Conservation (phyloP, 441 rosid genomes). For the Erodium trifolium region DNA sequence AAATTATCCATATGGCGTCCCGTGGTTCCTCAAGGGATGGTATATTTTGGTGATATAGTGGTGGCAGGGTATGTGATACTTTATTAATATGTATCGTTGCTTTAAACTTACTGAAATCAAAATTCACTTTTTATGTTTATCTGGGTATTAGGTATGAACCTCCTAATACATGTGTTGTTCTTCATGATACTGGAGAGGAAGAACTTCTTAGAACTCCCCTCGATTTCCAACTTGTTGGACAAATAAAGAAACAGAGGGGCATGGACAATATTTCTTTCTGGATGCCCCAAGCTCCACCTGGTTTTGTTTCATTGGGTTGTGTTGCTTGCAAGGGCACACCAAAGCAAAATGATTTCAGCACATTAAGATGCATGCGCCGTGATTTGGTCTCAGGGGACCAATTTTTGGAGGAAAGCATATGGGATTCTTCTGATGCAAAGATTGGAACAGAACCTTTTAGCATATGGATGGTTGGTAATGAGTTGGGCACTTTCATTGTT, state of each 20-base stretch:
- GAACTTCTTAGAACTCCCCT: conserved; percentile 58
- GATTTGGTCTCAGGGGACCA: conserved; percentile 86
- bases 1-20: conserved; percentile 93
- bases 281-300: conserved; percentile 97
- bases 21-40: conserved; percentile 63
- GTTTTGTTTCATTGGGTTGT: conserved; percentile 90
- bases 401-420: conserved; percentile 79
- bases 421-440: conserved; percentile 80
- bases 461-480: conserved; percentile 76
- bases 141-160: conserved; percentile 60
- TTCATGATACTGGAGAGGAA: conserved; percentile 61
- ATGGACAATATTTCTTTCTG: conserved; percentile 79
- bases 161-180: conserved; percentile 75
- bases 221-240: conserved; percentile 73
- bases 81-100: conserved; percentile 4
- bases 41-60: conserved; percentile 90
- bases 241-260: conserved; percentile 78
- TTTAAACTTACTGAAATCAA: background rate
- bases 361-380: conserved; percentile 70
- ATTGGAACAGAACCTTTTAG: conserved; percentile 59
- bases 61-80: conserved; percentile 62
- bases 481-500: conserved; percentile 71
- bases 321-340: conserved; percentile 74
- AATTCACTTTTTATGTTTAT: conserved; percentile 16
- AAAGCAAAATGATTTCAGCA: conserved; percentile 53